Evolutionary conservation across 768 basidiomycete species (phyloP).

Genomic region (Serendipita indica): DNA sequence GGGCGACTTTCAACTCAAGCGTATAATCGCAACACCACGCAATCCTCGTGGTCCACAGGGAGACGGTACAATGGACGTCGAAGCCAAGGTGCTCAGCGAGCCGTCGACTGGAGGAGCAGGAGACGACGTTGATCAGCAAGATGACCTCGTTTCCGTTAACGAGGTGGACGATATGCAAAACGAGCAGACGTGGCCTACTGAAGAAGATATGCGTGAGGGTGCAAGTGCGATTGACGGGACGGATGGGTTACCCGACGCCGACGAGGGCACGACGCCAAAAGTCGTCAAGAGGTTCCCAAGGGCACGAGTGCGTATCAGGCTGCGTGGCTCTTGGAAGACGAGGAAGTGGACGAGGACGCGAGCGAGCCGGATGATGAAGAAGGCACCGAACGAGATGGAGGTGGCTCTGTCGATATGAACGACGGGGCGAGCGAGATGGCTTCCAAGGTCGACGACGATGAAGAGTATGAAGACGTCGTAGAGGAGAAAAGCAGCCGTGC

Average conservation of each 20-base stretch:
- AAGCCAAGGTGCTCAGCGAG: slow-evolving; percentile 48
- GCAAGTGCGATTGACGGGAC: slow-evolving; percentile 17
- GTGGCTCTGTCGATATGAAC: slow-evolving; percentile 23
- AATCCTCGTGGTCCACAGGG: slow-evolving; percentile 19
- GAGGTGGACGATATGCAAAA: slow-evolving; percentile 80
- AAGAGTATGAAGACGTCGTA: slow-evolving; percentile 32
- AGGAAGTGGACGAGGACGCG: slow-evolving; percentile 44
- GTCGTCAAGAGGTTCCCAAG: slow-evolving; percentile 75
- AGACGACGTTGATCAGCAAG: slow-evolving; percentile 50
- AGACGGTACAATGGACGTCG: slow-evolving; percentile 45
- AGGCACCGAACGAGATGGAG: slow-evolving; percentile 21
- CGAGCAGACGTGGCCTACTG: slow-evolving; percentile 98
- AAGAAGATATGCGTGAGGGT: slow-evolving; percentile 67
- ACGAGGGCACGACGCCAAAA: slow-evolving; percentile 61
- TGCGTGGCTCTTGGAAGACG: slow-evolving; percentile 85
- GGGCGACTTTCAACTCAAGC: slow-evolving; percentile 80
- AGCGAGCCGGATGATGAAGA: slow-evolving; percentile 26
- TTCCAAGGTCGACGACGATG: slow-evolving; percentile 37
- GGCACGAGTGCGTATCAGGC: slow-evolving; percentile 97
- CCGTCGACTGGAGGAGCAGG: no score
- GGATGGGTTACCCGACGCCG: slow-evolving; percentile 43
- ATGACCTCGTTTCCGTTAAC: slow-evolving; percentile 77
- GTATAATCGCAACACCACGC: slow-evolving; percentile 27
- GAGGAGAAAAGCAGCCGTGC: slow-evolving; percentile 26
- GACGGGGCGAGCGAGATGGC: slow-evolving; percentile 36